These are phyloP conservation scores for Emergomyces pasteurianus DNA, from an alignment of 2,329 filamentous ascomycete species.

Conservation along the genomic window DNA sequence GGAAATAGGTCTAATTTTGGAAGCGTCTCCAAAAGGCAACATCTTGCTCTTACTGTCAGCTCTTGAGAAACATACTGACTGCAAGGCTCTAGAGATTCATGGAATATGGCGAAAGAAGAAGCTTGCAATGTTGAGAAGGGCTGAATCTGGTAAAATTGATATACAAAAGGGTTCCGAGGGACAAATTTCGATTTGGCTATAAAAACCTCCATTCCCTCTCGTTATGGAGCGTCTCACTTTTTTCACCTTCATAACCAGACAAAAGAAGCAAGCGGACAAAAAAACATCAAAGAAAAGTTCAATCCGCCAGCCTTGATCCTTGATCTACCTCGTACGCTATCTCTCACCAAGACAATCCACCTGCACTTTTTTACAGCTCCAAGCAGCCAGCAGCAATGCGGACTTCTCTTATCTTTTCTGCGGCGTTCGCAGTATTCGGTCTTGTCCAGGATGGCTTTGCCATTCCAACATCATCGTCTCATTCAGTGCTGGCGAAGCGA, in stretches of 20 bases:
- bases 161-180: not conserved
- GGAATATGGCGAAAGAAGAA: not conserved
- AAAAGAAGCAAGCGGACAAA: not conserved
- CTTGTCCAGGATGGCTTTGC: not conserved
- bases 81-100: not conserved
- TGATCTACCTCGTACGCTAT: not conserved
- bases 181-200: not conserved
- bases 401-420: not conserved
- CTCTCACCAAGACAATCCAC: not conserved
- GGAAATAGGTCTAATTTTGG: conserved; percentile 1
- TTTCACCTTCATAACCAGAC: not conserved
- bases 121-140: not conserved
- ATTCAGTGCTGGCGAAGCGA: not conserved
- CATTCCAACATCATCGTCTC: not conserved
- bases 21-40: not conserved
- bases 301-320: not conserved
- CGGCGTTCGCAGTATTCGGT: not conserved
- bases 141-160: not conserved
- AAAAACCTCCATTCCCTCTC: not conserved
- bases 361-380: not conserved
- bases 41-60: not conserved
- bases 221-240: not conserved
- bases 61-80: not conserved
- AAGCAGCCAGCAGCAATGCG: not conserved
- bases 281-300: not conserved